These are phyloP conservation scores for Coemansia sp. DNA, from an alignment of 192 early-diverging fungal species.

Conservation along the genomic window DNA sequence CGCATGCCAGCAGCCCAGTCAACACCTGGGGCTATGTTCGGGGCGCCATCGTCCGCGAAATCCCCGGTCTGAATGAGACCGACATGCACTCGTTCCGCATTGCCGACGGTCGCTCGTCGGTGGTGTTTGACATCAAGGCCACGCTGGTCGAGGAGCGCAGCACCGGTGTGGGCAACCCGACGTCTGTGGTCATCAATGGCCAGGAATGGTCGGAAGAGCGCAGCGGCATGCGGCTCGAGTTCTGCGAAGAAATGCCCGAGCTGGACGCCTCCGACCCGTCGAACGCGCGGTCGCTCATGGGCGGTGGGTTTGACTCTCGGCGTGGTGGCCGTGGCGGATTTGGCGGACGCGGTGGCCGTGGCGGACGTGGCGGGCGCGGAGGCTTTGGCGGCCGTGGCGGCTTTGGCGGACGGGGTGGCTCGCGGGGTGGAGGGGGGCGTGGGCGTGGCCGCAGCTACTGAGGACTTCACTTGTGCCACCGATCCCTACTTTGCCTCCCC, in stretches of 20 bases:
- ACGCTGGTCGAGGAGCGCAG: slow-evolving; percentile 67
- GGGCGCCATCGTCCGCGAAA: slow-evolving; percentile 66
- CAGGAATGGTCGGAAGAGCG: slow-evolving; percentile 64
- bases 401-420: neutral
- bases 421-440: neutral
- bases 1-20: slow-evolving; percentile 61
- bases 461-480: neutral
- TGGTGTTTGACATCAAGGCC: slow-evolving; percentile 81
- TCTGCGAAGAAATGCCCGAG: slow-evolving; percentile 77
- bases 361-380: slow-evolving; percentile 37
- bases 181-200: slow-evolving; percentile 60
- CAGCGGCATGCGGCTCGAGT: slow-evolving; percentile 63
- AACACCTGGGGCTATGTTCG: slow-evolving; percentile 83
- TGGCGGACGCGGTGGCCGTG: slow-evolving; percentile 30
- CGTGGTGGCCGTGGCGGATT: slow-evolving; percentile 51
- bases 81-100: slow-evolving; percentile 82
- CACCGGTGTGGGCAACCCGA: slow-evolving; percentile 18
- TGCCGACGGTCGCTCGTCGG: slow-evolving; percentile 74
- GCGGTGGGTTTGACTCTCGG: slow-evolving; percentile 26
- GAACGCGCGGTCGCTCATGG: slow-evolving; percentile 25
- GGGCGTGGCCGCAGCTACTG: slow-evolving; percentile 2
- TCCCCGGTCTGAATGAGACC: slow-evolving; percentile 69
- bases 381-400: slow-evolving; percentile 47
- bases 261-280: slow-evolving; percentile 58
- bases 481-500: neutral